Percentiles rank a stretch among this genome's conserved stretches.
Evolutionary conservation across 768 basidiomycete genomes (phyloP).

Genomic region (Terana coerulea): DNA sequence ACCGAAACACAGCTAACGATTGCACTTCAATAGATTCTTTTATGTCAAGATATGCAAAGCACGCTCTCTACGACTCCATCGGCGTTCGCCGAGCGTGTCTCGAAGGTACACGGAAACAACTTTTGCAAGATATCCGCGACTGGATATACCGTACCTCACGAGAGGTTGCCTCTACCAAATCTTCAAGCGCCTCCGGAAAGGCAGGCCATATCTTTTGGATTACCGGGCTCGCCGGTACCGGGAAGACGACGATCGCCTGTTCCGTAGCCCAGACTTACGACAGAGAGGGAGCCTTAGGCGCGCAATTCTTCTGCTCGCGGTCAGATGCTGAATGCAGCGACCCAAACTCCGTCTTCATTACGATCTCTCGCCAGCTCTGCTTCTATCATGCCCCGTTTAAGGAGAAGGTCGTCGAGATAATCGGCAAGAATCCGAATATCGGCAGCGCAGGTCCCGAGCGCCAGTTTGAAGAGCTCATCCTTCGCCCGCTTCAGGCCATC

Average conservation of each 20-base stretch:
- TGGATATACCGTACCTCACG: background rate
- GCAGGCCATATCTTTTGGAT: background rate
- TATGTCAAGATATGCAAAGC: no score
- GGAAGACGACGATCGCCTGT: background rate
- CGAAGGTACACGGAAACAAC: background rate
- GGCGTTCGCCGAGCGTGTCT: no score
- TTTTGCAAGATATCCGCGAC: background rate
- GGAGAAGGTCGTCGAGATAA: background rate
- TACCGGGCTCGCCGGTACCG: background rate
- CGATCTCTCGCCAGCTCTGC: background rate
- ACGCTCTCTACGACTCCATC: no score
- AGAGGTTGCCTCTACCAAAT: background rate
- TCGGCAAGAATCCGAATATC: background rate
- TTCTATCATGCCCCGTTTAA: background rate
- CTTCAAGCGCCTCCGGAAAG: no score
- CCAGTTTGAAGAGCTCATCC: background rate
- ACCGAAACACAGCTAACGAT: no score
- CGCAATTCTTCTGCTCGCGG: background rate
- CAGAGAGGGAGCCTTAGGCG: background rate
- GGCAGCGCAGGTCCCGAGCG: background rate
- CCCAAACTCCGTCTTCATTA: background rate
- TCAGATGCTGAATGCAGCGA: background rate
- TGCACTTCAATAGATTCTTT: no score
- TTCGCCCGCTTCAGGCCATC: background rate
- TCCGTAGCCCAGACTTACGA: background rate